Base-by-base conservation (phyloP, 257 asterid genomes). In the Ligustrum vulgare region DNA sequence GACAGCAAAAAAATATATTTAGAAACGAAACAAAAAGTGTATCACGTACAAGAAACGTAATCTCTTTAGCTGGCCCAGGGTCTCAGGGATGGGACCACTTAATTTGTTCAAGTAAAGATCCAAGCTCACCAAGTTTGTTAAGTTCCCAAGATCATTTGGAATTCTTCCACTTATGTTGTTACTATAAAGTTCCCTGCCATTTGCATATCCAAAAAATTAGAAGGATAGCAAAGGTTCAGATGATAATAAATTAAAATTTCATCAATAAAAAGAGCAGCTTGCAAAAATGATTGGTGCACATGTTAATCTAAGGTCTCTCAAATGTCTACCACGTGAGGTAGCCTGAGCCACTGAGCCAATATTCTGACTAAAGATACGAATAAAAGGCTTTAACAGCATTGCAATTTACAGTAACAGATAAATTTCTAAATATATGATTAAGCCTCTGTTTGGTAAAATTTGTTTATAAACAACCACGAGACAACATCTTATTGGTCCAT, bases 111-210 rank as follows among this genome's bases (percentile, higher is more conserved):
- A 84, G 85, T 94, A 94, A 83, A 94, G 98, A 92, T 94, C 98
- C 92, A 94, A 91, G 82, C 97, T 92, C 83, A 90, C 97, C 90
- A 94, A 85, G 82, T 80, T 86, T 78, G 97, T 87, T 75, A 94
- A 85, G 90, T 89, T 92, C 75, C 98, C 96, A 32, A 94, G 87
- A 81, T 94, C 98, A 69, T 32, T 80, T 33, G 98, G 98, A 79
- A 94, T 76, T 70, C 75, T 83, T 82, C 98, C 98, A 28, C 83
- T 87, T 75, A 94, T 90, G 79, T 86, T 87, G 84, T 92, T 94
- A 80, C 97, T 92, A 82, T 95, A 95, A 60, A 95, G 97, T 81
- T 95, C 98, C 93, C 99, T 95, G 95, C 65, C 75, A 72, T 23
- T 23, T 60, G 12, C 67, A 60, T 60, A 60, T 60, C 15, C 4